phyloP scores from a whole-genome alignment of 73 alveolate species.

The Diophrys sp. region DNA sequence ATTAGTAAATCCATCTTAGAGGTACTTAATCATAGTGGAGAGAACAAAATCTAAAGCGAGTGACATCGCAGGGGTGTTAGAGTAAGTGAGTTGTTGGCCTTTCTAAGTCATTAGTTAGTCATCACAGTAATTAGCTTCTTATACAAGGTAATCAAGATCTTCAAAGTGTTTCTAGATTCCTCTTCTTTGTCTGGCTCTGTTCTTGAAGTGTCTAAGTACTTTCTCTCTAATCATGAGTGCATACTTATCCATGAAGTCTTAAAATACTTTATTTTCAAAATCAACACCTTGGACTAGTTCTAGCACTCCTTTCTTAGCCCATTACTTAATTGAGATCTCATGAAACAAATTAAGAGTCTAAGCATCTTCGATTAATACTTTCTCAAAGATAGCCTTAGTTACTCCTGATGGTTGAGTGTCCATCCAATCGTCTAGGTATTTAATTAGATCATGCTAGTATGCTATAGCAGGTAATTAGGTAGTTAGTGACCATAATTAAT shows the following conservation, averaged over 20 bases:
- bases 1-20: constrained; percentile 43
- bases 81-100: not conserved
- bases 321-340: constrained; percentile 11
- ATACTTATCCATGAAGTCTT: constrained; percentile 35
- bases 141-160: constrained; percentile 44
- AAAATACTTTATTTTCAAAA: constrained; percentile 21
- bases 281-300: constrained; percentile 29
- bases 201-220: constrained; percentile 25
- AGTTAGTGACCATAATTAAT: not conserved
- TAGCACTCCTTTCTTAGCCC: constrained; percentile 10
- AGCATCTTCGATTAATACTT: constrained; percentile 16
- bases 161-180: constrained; percentile 31
- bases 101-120: constrained; percentile 1
- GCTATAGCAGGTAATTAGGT: not conserved
- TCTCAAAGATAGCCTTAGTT: constrained; percentile 23
- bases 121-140: constrained; percentile 50
- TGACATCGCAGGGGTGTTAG: constrained; percentile 40
- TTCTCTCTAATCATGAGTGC: constrained; percentile 41
- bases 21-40: constrained; percentile 17
- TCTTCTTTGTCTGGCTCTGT: constrained; percentile 47
- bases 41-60: constrained; percentile 31
- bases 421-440: not conserved
- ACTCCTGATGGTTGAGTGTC: constrained; percentile 10
- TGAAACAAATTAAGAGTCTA: constrained; percentile 11
- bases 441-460: not conserved